Evolutionary conservation across 2,329 filamentous ascomycete genomes (phyloP).

Genomic region (Furcasterigmium sp.): DNA sequence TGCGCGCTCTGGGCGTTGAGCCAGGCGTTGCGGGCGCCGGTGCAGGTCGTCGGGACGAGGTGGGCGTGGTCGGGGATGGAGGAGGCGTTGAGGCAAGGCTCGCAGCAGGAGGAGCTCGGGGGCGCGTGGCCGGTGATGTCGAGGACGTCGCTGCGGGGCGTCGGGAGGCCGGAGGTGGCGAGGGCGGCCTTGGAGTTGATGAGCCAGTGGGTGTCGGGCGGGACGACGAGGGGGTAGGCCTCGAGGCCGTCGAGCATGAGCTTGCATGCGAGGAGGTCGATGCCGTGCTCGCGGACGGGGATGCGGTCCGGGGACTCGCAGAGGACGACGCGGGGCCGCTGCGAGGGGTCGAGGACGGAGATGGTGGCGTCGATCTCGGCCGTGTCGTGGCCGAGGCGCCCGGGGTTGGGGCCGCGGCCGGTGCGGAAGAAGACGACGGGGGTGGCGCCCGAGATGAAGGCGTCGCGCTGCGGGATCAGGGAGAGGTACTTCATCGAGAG

Average conservation of each 20-base stretch:
- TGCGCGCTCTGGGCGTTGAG: slow-evolving; percentile 17
- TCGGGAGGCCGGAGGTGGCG: slow-evolving; percentile 25
- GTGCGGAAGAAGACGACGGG: slow-evolving; percentile 24
- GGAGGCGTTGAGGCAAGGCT: slow-evolving; percentile 11
- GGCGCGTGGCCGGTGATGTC: slow-evolving; percentile 15
- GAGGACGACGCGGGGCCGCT: slow-evolving; percentile 25
- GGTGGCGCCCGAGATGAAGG: slow-evolving; percentile 22
- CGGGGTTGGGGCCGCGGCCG: slow-evolving; percentile 11
- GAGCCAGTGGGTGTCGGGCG: slow-evolving; percentile 25
- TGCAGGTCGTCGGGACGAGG: slow-evolving; percentile 20
- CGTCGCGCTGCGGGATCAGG: slow-evolving; percentile 27
- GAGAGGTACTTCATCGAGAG: slow-evolving; percentile 27
- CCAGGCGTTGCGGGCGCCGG: slow-evolving; percentile 21
- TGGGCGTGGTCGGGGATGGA: slow-evolving; percentile 4
- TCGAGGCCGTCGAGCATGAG: slow-evolving; percentile 23
- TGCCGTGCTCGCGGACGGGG: slow-evolving; percentile 15
- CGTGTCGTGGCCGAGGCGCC: slow-evolving; percentile 18
- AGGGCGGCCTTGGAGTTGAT: slow-evolving; percentile 29
- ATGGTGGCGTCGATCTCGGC: slow-evolving; percentile 23
- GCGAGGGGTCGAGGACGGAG: slow-evolving; percentile 17
- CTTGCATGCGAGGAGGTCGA: slow-evolving; percentile 23
- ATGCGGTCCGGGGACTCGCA: slow-evolving; percentile 21
- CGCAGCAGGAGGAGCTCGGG: slow-evolving; percentile 17
- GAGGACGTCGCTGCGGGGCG: slow-evolving; percentile 19
- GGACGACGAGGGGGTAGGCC: slow-evolving; percentile 18